Evolutionary conservation across 2,329 filamentous ascomycete species (phyloP).

Genomic region (Fusarium hostae): DNA sequence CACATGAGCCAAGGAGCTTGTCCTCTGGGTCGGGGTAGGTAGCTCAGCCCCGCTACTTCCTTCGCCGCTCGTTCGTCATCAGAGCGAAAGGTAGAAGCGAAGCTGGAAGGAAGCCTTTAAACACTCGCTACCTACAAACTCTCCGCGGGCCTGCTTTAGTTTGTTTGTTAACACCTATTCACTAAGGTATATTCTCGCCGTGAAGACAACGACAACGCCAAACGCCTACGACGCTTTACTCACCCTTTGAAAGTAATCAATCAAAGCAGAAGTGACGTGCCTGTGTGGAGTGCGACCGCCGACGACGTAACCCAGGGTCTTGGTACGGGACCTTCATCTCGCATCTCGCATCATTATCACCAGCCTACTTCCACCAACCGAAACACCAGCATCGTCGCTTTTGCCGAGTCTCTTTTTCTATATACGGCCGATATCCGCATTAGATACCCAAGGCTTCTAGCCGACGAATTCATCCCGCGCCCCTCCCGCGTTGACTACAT

Average conservation of each 20-base stretch:
- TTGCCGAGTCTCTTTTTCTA: not conserved
- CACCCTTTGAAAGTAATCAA: not conserved
- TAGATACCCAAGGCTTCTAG: slow-evolving; percentile 16
- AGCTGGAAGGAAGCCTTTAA: slow-evolving; percentile 30
- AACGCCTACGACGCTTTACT: slow-evolving; percentile 8
- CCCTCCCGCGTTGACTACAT: slow-evolving; percentile 4
- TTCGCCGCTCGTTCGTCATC: slow-evolving; percentile 38
- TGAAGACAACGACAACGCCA: not conserved
- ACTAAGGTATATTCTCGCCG: not conserved
- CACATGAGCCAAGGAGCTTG: slow-evolving; percentile 22
- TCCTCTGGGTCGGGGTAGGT: not conserved
- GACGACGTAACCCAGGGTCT: slow-evolving; percentile 35
- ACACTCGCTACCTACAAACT: slow-evolving; percentile 2
- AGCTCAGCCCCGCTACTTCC: slow-evolving; percentile 38
- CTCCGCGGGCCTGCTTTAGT: not conserved
- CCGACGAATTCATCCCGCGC: slow-evolving; percentile 10
- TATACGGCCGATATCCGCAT: slow-evolving; percentile 12
- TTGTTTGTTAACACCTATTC: not conserved
- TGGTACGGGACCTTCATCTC: slow-evolving; percentile 28
- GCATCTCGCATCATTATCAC: slow-evolving; percentile 12
- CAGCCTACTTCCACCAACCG: not conserved
- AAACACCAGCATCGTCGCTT: not conserved
- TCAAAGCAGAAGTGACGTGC: slow-evolving; percentile 29
- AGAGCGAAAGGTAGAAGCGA: slow-evolving; percentile 14
- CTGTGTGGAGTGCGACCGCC: slow-evolving; percentile 31